Evolutionary conservation across 768 basidiomycete genomes (phyloP).

Genomic region (Symmetrospora coprosmae): DNA sequence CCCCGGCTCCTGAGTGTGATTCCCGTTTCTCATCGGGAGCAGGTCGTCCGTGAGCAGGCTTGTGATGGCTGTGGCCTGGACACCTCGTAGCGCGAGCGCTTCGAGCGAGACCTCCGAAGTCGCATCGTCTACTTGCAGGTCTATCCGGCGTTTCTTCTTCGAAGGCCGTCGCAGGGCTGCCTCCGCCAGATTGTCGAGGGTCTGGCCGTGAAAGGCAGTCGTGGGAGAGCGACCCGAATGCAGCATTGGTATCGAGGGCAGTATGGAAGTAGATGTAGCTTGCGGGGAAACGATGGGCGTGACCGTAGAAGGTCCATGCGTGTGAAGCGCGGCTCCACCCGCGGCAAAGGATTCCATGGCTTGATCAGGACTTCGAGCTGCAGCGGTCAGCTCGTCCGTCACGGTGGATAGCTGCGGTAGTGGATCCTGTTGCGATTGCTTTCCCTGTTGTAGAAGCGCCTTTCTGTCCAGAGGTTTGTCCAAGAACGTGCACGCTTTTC

Average conservation of each 20-base stretch:
- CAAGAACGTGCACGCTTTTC: constrained; percentile 21
- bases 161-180: not conserved
- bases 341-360: not conserved
- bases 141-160: not conserved
- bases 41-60: constrained; percentile 25
- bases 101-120: constrained; percentile 4
- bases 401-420: not conserved
- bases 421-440: not conserved
- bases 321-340: not conserved
- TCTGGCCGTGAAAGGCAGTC: not conserved
- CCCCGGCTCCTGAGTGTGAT: not conserved
- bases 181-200: not conserved
- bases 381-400: too few species aligned
- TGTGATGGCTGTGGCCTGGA: constrained; percentile 17
- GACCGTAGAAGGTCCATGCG: too few species aligned
- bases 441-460: not conserved
- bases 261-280: not conserved
- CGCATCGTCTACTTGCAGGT: not conserved
- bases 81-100: not conserved
- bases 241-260: not conserved
- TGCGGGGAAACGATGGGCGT: too few species aligned
- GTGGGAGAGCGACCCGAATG: not conserved
- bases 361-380: too few species aligned
- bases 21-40: not conserved
- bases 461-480: not conserved